Percentiles rank a stretch among this genome's conserved stretches.
Evolutionary conservation across 495 filamentous ascomycete genomes (phyloP).

Genomic region (Penicillium angulare): DNA sequence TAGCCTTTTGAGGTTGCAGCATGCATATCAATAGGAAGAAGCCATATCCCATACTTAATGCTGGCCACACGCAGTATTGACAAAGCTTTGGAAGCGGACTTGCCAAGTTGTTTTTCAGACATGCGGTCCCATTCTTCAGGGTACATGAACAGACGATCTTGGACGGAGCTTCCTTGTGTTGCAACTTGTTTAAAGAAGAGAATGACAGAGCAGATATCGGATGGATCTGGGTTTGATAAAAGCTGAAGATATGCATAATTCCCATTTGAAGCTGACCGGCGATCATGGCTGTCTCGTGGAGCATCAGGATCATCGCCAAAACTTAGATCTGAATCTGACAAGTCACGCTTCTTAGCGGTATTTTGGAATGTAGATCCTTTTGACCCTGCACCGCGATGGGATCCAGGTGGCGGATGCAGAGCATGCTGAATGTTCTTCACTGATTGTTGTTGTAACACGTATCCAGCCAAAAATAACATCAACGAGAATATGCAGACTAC

Average conservation of each 20-base stretch:
- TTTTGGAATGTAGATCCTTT: constrained; percentile 26
- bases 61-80: constrained; percentile 38
- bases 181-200: constrained; percentile 45
- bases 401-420: constrained; percentile 41
- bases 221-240: constrained; percentile 42
- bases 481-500: constrained; percentile 59
- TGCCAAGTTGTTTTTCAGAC: constrained; percentile 21
- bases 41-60: constrained; percentile 45
- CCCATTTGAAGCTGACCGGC: constrained; percentile 11
- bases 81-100: constrained; percentile 29
- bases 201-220: constrained; percentile 46
- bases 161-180: constrained; percentile 33
- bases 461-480: constrained; percentile 68
- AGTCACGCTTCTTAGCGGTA: constrained; percentile 16
- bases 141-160: constrained; percentile 52
- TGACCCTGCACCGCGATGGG: constrained; percentile 13
- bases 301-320: constrained; percentile 12
- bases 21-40: constrained; percentile 47
- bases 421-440: constrained; percentile 60
- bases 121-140: constrained; percentile 44
- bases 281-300: constrained; percentile 6
- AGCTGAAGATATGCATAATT: constrained; percentile 49
- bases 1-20: constrained; percentile 35
- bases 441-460: constrained; percentile 68
- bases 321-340: constrained; percentile 15